Evolutionary conservation across 805 yeast species (phyloP).

Genomic region (Saturnispora hagleri): DNA sequence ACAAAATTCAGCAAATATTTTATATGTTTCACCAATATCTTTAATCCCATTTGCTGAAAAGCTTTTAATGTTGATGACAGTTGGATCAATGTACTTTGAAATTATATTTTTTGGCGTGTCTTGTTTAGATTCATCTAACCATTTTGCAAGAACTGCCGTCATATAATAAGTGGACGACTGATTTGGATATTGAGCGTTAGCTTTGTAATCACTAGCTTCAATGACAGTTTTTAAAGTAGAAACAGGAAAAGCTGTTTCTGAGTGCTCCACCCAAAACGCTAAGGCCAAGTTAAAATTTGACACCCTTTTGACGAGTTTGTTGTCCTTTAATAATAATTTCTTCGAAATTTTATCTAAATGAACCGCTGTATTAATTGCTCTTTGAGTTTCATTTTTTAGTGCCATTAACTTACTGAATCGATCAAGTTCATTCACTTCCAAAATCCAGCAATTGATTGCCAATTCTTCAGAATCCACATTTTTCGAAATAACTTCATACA

Average conservation of each 20-base stretch:
- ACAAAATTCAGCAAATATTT: slow-evolving; percentile 64
- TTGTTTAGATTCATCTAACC: slow-evolving; percentile 66
- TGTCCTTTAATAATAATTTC: not conserved
- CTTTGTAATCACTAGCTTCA: slow-evolving; percentile 3
- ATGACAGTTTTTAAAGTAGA: slow-evolving; percentile 36
- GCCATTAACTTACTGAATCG: slow-evolving; percentile 36
- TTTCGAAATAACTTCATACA: slow-evolving; percentile 23
- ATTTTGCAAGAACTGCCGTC: slow-evolving; percentile 41
- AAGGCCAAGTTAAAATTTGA: slow-evolving; percentile 45
- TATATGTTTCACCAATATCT: slow-evolving; percentile 37
- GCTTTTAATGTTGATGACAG: slow-evolving; percentile 22
- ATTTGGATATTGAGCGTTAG: not conserved
- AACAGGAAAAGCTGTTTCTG: slow-evolving; percentile 45
- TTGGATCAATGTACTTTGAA: slow-evolving; percentile 45
- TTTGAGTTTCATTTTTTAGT: slow-evolving; percentile 33
- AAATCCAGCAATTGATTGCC: slow-evolving; percentile 11
- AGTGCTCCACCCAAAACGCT: slow-evolving; percentile 58
- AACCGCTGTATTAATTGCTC: slow-evolving; percentile 41
- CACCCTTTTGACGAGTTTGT: slow-evolving; percentile 13
- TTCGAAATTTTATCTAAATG: slow-evolving; percentile 33
- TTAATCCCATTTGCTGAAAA: slow-evolving; percentile 13
- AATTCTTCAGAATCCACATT: not conserved
- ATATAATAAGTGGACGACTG: slow-evolving; percentile 9
- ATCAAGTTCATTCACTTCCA: slow-evolving; percentile 31
- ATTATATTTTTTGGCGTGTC: slow-evolving; percentile 55